Base-by-base conservation (phyloP, 2,329 filamentous ascomycete genomes). In the Pyrenophora teres region DNA sequence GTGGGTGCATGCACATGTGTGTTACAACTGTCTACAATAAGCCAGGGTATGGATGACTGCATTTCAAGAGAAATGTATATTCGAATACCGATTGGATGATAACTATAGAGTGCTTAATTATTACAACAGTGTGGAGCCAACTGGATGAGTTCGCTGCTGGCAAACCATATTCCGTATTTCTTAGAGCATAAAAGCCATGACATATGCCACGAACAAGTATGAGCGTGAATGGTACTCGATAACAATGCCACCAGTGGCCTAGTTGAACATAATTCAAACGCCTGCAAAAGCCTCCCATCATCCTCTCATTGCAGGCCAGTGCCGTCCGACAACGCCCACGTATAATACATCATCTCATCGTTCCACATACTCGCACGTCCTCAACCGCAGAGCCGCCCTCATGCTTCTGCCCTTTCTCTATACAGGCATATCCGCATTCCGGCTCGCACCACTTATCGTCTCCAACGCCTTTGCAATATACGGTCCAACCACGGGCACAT, bases 401-500 rank as follows among this genome's bases (percentile, higher is more conserved):
- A 7, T 30, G 32, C 18, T 37, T 35, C 13, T 18, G 4, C 18
- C 30, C 4, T 39, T 31, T 9, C 31, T 31, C 54, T 39, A 60
- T 2, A 60, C 58, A 44, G 56, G 56, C 45, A 56, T 23, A 31
- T 59, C 58, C 4, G 52, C 53, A 36, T 46, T 58, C 39, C 53
- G 21, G 19, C 55, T 46, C 40, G 44, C 57, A 3, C 56, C 59
- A 10, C 56, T 47, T n/a, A 62, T 33, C 25, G 54, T 31, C 42
- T 59, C 90, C 56, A 96, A 80, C 3, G 80, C 81, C 60, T 83
- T 78, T 52, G 90, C 89, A 68, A 97, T 88, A 67, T 92, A 95
- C 4, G 92, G 90, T 3, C 93, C 93, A 5, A 97, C 79, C 6
- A 97, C 81, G 0, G 94, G 93, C 9, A 96, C 77, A 55, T 89